These are phyloP conservation scores for Lecanicillium sp. DNA, from an alignment of 2,329 filamentous ascomycete species.

Conservation along the genomic window DNA sequence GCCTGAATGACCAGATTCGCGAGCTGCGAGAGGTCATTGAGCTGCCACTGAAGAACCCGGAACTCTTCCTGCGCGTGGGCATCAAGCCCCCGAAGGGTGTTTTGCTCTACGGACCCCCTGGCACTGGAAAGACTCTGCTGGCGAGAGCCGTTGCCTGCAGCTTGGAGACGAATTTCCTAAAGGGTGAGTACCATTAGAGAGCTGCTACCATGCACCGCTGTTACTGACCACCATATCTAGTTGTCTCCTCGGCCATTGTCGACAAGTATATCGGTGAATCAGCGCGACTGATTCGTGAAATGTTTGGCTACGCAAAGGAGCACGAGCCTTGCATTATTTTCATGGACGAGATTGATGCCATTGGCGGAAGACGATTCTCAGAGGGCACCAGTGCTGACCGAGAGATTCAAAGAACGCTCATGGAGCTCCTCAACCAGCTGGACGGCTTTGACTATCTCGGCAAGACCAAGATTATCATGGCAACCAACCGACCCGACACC, in stretches of 20 bases:
- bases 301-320: constrained; percentile 99
- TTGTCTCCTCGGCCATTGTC: constrained; percentile 96
- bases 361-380: constrained; percentile 91
- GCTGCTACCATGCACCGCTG: constrained; percentile 4
- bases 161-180: constrained; percentile 95
- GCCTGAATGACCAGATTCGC: constrained; percentile 95
- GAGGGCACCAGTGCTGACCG: constrained; percentile 96
- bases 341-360: constrained; percentile 99
- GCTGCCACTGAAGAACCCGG: constrained; percentile 94
- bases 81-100: constrained; percentile 99
- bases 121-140: constrained; percentile 92
- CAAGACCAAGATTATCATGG: constrained; percentile 99
- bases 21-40: constrained; percentile 97
- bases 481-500: constrained; percentile 93
- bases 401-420: constrained; percentile 95
- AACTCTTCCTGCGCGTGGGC: constrained; percentile 90
- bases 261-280: constrained; percentile 99
- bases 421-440: constrained; percentile 97
- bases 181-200: constrained; percentile 52
- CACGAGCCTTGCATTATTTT: constrained; percentile 99
- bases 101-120: constrained; percentile 88
- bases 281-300: constrained; percentile 91
- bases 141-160: constrained; percentile 93
- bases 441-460: constrained; percentile 99
- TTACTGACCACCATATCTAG: constrained; percentile 35